These are phyloP conservation scores for Ogataea hybrid DNA, from an alignment of 1,139 yeast species.

Conservation along the genomic window DNA sequence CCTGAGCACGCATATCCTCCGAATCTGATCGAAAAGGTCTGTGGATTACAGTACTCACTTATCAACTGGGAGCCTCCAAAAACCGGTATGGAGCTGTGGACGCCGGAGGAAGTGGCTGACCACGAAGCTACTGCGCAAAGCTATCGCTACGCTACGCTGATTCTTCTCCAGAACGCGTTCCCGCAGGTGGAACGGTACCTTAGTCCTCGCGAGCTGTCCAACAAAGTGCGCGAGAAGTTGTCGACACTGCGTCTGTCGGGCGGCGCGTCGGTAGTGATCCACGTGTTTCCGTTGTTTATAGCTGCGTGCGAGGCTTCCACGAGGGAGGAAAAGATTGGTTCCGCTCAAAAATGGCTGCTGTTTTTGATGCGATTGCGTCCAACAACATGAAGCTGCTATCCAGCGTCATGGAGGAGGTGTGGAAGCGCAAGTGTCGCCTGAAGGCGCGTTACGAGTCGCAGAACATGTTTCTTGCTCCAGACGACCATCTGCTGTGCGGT, in stretches of 20 bases:
- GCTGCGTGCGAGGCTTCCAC: slow-evolving; percentile 44
- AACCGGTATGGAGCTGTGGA: background rate
- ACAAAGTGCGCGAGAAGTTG: slow-evolving; percentile 23
- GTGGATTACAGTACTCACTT: slow-evolving; percentile 6
- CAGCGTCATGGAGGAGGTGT: slow-evolving; percentile 46
- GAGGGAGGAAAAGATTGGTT: slow-evolving; percentile 46
- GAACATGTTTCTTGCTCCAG: slow-evolving; percentile 1
- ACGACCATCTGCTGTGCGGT: slow-evolving; percentile 13
- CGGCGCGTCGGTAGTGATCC: slow-evolving; percentile 39
- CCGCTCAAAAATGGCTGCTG: slow-evolving; percentile 38
- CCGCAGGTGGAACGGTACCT: slow-evolving; percentile 9
- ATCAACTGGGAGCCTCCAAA: slow-evolving; percentile 3
- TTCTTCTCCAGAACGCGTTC: slow-evolving; percentile 16
- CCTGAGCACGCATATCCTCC: slow-evolving; percentile 9
- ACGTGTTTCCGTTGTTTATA: slow-evolving; percentile 43
- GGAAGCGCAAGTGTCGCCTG: slow-evolving; percentile 36
- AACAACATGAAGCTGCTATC: slow-evolving; percentile 44
- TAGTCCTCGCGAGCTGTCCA: slow-evolving; percentile 8
- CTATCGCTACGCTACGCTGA: slow-evolving; percentile 8
- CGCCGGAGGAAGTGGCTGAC: slow-evolving; percentile 8
- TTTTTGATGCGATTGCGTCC: slow-evolving; percentile 41
- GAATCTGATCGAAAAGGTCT: slow-evolving; percentile 4
- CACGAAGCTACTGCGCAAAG: slow-evolving; percentile 14
- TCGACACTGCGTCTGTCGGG: slow-evolving; percentile 38
- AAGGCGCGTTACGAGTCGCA: background rate